Evolutionary conservation across 176 grass and related monocot species (phyloP).

Genomic region (Sorghum bicolor): Sorghum_bicolor_NCBIv3 NC_012871.2:60544001-60544500

Average conservation of each 20-base stretch:
- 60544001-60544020: too few relatives aligned
- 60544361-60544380: neutral
- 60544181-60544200: too few relatives aligned
- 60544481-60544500: neutral
- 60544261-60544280: constrained; percentile 12
- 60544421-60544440: constrained; percentile 8
- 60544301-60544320: neutral
- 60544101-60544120: too few relatives aligned
- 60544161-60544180: too few relatives aligned
- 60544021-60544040: too few relatives aligned
- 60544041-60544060: too few relatives aligned
- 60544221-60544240: constrained; percentile 11
- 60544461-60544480: neutral
- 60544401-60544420: neutral
- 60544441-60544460: neutral
- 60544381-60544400: neutral
- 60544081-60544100: too few relatives aligned
- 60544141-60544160: too few relatives aligned
- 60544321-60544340: neutral
- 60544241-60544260: neutral
- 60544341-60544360: constrained; percentile 9
- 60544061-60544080: too few relatives aligned
- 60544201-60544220: neutral
- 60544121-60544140: too few relatives aligned
- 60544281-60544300: neutral